These are phyloP conservation scores for Pseudoturritis turrita DNA, from an alignment of 345 rosid genomes.

Conservation along the genomic window DNA sequence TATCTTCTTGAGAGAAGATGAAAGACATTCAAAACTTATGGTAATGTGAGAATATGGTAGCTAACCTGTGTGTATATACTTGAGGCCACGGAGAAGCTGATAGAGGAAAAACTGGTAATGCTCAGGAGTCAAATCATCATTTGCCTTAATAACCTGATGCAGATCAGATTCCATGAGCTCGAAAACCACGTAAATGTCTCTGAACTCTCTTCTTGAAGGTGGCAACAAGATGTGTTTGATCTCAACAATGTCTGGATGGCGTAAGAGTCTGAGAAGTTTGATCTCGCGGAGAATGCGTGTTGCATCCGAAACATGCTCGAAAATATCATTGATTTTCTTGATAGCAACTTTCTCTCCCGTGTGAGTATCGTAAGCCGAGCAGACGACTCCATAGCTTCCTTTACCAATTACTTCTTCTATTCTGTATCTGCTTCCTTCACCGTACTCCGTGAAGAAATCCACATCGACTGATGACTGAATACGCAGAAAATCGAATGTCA, in stretches of 20 bases:
- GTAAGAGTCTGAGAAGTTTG: conserved; percentile 78
- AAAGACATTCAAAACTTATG: background rate
- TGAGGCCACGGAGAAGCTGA: conserved; percentile 92
- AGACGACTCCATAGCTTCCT: conserved; percentile 93
- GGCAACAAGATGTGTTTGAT: conserved; percentile 90
- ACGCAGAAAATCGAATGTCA: background rate
- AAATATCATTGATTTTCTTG: conserved; percentile 85
- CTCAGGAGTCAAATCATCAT: conserved; percentile 88
- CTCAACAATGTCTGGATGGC: conserved; percentile 92
- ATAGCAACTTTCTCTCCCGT: conserved; percentile 85
- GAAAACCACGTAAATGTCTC: conserved; percentile 84
- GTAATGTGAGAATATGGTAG: background rate
- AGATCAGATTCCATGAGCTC: conserved; percentile 92
- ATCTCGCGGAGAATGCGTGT: conserved; percentile 91
- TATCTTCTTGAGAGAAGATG: background rate
- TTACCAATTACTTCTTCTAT: conserved; percentile 94
- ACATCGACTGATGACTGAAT: conserved; percentile 66
- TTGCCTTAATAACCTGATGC: conserved; percentile 91
- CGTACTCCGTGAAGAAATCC: conserved; percentile 89
- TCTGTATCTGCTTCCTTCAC: conserved; percentile 83
- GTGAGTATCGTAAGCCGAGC: conserved; percentile 80
- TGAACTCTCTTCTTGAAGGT: conserved; percentile 82
- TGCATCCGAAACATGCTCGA: conserved; percentile 91
- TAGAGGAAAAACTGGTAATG: conserved; percentile 91
- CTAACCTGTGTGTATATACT: conserved; percentile 93